Evolutionary conservation across 1,284 basidiomycete species (phyloP).

Genomic region (Fomitopsis palustris): DNA sequence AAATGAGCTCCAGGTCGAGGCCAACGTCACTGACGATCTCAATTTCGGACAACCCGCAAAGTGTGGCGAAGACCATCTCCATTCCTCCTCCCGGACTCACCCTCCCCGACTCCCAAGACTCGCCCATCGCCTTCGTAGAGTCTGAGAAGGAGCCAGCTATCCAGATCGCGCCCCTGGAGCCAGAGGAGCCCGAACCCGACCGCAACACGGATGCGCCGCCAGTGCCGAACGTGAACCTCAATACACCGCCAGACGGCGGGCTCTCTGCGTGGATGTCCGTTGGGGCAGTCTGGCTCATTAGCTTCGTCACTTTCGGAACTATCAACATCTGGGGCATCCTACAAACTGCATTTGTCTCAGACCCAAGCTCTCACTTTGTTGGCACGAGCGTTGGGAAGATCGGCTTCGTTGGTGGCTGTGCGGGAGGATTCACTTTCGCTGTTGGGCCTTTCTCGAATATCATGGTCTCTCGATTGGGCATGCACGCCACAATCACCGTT

Average conservation of each 20-base stretch:
- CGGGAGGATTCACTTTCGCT: constrained; percentile 1
- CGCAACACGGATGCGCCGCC: no score
- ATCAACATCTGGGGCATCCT: constrained; percentile 5
- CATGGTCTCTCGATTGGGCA: constrained; percentile 1
- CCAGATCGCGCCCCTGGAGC: background rate
- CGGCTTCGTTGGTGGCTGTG: constrained; percentile 6
- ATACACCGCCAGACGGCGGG: constrained; percentile 6
- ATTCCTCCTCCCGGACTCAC: background rate
- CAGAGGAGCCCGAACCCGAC: background rate
- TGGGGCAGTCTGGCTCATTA: constrained; percentile 3
- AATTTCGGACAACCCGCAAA: no score
- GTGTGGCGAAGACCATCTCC: no score
- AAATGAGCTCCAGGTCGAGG: no score
- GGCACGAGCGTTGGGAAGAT: background rate
- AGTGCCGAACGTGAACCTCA: background rate
- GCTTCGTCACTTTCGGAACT: constrained; percentile 4
- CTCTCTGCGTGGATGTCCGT: constrained; percentile 7
- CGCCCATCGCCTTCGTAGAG: no score
- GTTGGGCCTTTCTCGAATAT: constrained; percentile 6
- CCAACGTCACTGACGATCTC: no score
- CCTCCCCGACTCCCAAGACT: no score
- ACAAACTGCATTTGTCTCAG: background rate
- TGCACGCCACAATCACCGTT: constrained; percentile 1
- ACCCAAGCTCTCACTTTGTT: background rate
- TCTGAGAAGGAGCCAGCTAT: no score